phyloP scores from a whole-genome alignment of 2,329 filamentous ascomycete genomes.

The Dothideomycetidae sp. region DNA sequence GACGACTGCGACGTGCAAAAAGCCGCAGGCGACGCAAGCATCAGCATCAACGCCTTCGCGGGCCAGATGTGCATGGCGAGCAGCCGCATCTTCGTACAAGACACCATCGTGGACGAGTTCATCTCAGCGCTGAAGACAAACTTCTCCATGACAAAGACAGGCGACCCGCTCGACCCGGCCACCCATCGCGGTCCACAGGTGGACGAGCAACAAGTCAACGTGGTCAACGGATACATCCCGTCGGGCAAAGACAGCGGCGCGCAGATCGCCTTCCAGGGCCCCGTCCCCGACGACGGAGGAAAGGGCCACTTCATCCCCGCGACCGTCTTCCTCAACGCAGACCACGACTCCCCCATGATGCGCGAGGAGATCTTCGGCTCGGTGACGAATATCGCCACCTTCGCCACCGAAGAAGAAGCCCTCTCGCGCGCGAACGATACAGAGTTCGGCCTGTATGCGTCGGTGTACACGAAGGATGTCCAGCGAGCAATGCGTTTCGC shows the following conservation, averaged over 20 bases:
- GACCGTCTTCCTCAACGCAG: slow-evolving; percentile 32
- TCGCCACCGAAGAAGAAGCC: slow-evolving; percentile 24
- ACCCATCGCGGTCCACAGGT: slow-evolving; percentile 35
- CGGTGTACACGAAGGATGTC: slow-evolving; percentile 26
- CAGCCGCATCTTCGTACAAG: slow-evolving; percentile 42
- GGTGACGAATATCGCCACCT: slow-evolving; percentile 25
- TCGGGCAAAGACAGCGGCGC: slow-evolving; percentile 8
- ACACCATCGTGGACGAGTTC: slow-evolving; percentile 33
- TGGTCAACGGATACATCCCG: slow-evolving; percentile 33
- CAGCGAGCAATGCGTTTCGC: slow-evolving; percentile 26
- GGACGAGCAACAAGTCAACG: slow-evolving; percentile 37
- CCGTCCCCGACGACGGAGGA: slow-evolving; percentile 10
- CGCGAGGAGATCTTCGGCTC: slow-evolving; percentile 28
- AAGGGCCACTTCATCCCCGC: slow-evolving; percentile 32
- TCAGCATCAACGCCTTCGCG: slow-evolving; percentile 40
- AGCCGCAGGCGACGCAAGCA: slow-evolving; percentile 22
- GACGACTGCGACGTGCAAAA: slow-evolving; percentile 22
- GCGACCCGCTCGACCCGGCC: slow-evolving; percentile 18
- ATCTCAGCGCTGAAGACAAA: slow-evolving; percentile 28
- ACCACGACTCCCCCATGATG: slow-evolving; percentile 26
- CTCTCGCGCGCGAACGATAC: slow-evolving; percentile 25
- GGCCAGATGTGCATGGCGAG: slow-evolving; percentile 48
- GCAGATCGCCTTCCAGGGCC: not conserved
- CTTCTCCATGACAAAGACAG: slow-evolving; percentile 18
- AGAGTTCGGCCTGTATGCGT: slow-evolving; percentile 26